These are phyloP conservation scores for Medicago arabica DNA, from an alignment of 306 rosid genomes.

Conservation along the genomic window DNA sequence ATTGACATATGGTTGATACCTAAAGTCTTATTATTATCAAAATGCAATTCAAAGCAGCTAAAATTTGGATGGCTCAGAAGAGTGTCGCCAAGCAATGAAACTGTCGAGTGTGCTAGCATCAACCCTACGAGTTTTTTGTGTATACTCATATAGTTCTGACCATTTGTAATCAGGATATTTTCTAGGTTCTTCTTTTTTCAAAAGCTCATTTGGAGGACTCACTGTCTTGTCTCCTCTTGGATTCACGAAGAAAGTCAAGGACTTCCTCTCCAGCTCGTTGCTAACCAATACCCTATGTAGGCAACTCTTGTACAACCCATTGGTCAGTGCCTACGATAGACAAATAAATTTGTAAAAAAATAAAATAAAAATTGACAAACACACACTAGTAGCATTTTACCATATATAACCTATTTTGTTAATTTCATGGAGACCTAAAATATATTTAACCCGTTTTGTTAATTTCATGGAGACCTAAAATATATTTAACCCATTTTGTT, in stretches of 20 bases:
- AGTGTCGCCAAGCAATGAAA: constrained; percentile 45
- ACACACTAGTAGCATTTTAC: not conserved
- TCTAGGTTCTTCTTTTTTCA: constrained; percentile 45
- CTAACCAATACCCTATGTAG: constrained; percentile 59
- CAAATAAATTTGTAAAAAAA: not conserved
- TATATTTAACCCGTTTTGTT: too few relatives aligned
- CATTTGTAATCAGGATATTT: constrained; percentile 64
- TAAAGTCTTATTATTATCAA: not conserved
- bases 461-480: too few relatives aligned
- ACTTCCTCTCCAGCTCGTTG: constrained; percentile 49
- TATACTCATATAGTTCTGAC: constrained; percentile 51
- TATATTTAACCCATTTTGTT: too few relatives aligned
- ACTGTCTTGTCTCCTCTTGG: constrained; percentile 57
- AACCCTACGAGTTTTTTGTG: constrained; percentile 50
- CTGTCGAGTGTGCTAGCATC: constrained; percentile 51
- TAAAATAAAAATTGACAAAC: not conserved
- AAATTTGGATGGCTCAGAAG: constrained; percentile 34
- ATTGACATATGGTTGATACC: not conserved
- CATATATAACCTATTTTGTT: too few relatives aligned
- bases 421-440: too few relatives aligned
- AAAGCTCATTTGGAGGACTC: constrained; percentile 53
- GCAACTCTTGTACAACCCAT: constrained; percentile 66
- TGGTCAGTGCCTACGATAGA: constrained; percentile 47
- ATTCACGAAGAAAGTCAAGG: constrained; percentile 47
- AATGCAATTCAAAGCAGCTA: not conserved